Evolutionary conservation across 371 early-diverging fungal genomes (phyloP).

Genomic region (Rhizopus stolonifer): DNA sequence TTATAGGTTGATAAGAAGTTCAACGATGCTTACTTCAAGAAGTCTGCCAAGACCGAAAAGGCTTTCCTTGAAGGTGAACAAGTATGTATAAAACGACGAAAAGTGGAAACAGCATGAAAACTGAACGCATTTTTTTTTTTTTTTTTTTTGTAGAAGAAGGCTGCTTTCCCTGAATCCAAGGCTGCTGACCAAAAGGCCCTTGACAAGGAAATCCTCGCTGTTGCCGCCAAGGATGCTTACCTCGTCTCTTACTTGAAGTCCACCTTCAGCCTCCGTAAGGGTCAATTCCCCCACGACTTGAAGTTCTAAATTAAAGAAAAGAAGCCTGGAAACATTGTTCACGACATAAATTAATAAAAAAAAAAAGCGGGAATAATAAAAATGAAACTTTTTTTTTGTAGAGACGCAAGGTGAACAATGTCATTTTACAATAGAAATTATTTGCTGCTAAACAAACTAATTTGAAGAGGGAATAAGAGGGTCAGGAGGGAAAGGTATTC

Average conservation of each 20-base stretch:
- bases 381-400: not conserved
- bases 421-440: not conserved
- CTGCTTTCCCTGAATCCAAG: conserved; percentile 61
- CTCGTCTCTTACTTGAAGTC: conserved; percentile 84
- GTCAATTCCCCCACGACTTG: conserved; percentile 91
- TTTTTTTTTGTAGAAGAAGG: conserved; percentile 51
- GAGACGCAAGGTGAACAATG: not conserved
- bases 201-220: conserved; percentile 79
- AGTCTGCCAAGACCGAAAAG: conserved; percentile 74
- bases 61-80: conserved; percentile 78
- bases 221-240: conserved; percentile 77
- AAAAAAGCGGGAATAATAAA: conserved; percentile 5
- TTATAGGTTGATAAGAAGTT: conserved; percentile 63
- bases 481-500: not conserved
- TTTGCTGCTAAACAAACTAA: not conserved
- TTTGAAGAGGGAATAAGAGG: not conserved
- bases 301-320: conserved; percentile 71
- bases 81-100: conserved; percentile 9
- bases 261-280: conserved; percentile 88
- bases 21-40: conserved; percentile 86
- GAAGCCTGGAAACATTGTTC: not conserved
- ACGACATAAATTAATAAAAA: conserved; percentile 2
- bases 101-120: too few species aligned
- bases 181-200: conserved; percentile 83
- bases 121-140: too few species aligned